Evolutionary conservation across 108 stramenopile species (phyloP).

Genomic region (Cyclotella distinguenda): DNA sequence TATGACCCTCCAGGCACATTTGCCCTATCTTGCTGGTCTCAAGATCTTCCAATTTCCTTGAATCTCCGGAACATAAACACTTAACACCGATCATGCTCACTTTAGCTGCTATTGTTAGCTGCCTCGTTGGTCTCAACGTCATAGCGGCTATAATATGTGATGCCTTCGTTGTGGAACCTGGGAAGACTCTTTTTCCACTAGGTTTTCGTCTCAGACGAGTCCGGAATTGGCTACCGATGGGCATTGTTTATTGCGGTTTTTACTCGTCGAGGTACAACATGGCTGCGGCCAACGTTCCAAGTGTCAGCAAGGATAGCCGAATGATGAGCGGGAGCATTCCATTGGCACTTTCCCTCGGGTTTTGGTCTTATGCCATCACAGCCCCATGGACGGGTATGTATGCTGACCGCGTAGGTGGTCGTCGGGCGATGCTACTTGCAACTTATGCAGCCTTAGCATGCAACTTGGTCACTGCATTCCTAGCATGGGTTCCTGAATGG

Average conservation of each 20-base stretch:
- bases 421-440: slow-evolving; percentile 1
- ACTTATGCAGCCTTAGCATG: background rate
- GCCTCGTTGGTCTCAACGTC: background rate
- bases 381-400: slow-evolving; percentile 9
- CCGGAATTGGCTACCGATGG: background rate
- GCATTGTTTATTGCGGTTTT: slow-evolving; percentile 5
- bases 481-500: slow-evolving; percentile 3
- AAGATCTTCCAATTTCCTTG: no score
- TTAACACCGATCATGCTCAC: background rate
- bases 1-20: no score
- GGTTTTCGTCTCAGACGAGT: background rate
- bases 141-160: background rate
- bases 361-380: slow-evolving; percentile 6
- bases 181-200: background rate
- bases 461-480: background rate
- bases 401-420: background rate
- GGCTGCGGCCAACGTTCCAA: slow-evolving; percentile 3
- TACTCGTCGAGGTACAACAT: slow-evolving; percentile 6
- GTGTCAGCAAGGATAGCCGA: background rate
- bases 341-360: slow-evolving; percentile 1
- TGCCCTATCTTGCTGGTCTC: no score
- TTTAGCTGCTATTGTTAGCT: background rate
- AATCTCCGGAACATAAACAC: no score
- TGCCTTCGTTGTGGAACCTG: background rate
- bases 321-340: background rate